A percentile compares a stretch with the other conserved stretches of the same genome.
These are phyloP conservation scores for Penstemon newberryi DNA, from an alignment of 257 asterid genomes.

Conservation along the genomic window DNA sequence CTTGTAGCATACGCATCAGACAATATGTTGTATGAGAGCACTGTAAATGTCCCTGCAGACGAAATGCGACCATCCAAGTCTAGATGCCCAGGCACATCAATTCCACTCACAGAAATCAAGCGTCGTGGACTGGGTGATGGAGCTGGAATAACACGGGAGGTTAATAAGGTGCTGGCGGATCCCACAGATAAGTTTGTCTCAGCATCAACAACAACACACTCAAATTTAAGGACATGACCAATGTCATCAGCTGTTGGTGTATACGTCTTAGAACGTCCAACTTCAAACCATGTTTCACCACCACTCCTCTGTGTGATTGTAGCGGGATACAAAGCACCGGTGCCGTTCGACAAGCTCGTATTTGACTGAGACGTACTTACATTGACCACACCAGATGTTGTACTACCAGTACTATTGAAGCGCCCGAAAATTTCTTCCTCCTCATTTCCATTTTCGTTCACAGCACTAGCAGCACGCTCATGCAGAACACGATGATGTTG, in stretches of 20 bases:
- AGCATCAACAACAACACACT: conserved; percentile 76
- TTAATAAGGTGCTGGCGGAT: conserved; percentile 58
- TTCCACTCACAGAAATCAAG: conserved; percentile 63
- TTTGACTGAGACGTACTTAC: conserved; percentile 57
- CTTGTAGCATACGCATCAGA: conserved; percentile 74
- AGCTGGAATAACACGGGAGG: conserved; percentile 95
- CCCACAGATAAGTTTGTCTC: conserved; percentile 70
- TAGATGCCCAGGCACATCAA: conserved; percentile 61
- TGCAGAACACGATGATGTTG: conserved; percentile 90
- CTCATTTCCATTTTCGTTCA: conserved; percentile 74
- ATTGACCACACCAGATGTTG: conserved; percentile 50
- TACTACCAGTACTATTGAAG: conserved; percentile 65
- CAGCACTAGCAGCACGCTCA: conserved; percentile 85
- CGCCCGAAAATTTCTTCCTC: conserved; percentile 91
- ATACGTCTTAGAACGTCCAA: conserved; percentile 77
- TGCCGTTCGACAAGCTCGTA: conserved; percentile 58
- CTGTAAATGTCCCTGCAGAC: conserved; percentile 79
- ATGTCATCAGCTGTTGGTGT: conserved; percentile 94
- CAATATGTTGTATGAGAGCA: conserved; percentile 90
- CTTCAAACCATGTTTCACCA: conserved; percentile 94
- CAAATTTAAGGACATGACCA: conserved; percentile 86
- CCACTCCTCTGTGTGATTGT: conserved; percentile 76
- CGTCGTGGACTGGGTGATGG: conserved; percentile 93
- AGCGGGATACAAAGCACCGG: conserved; percentile 67
- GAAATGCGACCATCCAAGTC: conserved; percentile 58